These are phyloP conservation scores for Ormosia semicastrata DNA, from an alignment of 306 rosid genomes.

Conservation along the genomic window DNA sequence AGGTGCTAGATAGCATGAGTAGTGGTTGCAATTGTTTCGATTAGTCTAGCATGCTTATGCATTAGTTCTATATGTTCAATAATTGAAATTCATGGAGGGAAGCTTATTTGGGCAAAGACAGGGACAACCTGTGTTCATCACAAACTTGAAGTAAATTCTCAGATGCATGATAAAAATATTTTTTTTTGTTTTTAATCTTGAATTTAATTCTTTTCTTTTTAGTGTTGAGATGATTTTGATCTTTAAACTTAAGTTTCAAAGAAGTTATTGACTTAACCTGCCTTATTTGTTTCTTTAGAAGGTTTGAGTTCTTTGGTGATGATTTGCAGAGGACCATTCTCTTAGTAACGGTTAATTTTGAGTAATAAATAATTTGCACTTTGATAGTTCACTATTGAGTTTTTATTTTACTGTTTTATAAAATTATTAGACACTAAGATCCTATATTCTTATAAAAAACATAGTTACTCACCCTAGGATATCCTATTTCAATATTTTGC, in stretches of 20 bases:
- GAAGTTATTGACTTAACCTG: not conserved
- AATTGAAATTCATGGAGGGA: slow-evolving; percentile 67
- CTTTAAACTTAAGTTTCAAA: not conserved
- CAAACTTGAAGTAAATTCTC: slow-evolving; percentile 79
- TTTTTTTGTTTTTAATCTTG: not conserved
- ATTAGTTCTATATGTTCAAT: slow-evolving; percentile 24
- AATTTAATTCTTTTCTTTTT: not conserved
- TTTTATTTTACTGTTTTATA: not conserved
- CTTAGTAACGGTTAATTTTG: not conserved
- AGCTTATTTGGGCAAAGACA: slow-evolving; percentile 94
- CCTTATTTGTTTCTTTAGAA: not conserved
- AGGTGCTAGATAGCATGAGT: not conserved
- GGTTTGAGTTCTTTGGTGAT: not conserved
- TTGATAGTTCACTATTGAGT: not conserved
- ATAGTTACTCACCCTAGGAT: not conserved
- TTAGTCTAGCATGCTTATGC: slow-evolving; percentile 27
- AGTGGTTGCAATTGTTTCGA: slow-evolving; percentile 12
- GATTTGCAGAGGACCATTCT: not conserved
- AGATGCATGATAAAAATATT: not conserved
- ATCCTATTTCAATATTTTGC: not conserved
- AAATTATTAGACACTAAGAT: not conserved
- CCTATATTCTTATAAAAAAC: not conserved
- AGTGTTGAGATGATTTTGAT: not conserved
- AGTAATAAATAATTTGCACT: not conserved
- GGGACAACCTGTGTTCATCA: slow-evolving; percentile 93